Conservation (phyloP, 1,284 basidiomycete species). For the Pseudomicrostroma phylloplanum region DNA sequence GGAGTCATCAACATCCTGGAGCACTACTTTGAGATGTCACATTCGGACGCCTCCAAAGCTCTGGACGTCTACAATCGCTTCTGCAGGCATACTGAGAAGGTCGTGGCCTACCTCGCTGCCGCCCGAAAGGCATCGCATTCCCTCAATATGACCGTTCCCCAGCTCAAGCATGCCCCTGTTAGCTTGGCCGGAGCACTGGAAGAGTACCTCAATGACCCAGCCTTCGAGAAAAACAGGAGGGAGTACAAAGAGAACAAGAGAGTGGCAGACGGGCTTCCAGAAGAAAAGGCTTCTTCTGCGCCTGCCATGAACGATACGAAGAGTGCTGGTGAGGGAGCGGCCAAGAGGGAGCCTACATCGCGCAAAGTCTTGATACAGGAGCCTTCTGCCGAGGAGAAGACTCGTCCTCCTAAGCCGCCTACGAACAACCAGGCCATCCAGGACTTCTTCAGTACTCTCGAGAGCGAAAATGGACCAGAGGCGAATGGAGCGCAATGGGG, state of each 20-base stretch:
- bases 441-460: slow-evolving; percentile 90
- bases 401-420: slow-evolving; percentile 25
- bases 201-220: slow-evolving; percentile 90
- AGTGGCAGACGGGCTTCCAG: slow-evolving; percentile 60
- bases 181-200: slow-evolving; percentile 85
- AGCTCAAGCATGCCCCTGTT: slow-evolving; percentile 89
- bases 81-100: slow-evolving; percentile 85
- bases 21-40: slow-evolving; percentile 98
- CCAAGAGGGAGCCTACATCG: slow-evolving; percentile 19
- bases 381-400: slow-evolving; percentile 23
- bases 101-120: slow-evolving; percentile 88
- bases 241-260: slow-evolving; percentile 84
- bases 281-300: slow-evolving; percentile 11
- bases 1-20: slow-evolving; percentile 91
- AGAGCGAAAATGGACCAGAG: slow-evolving; percentile 62
- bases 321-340: slow-evolving; percentile 19
- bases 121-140: slow-evolving; percentile 87
- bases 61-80: slow-evolving; percentile 87
- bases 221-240: slow-evolving; percentile 86
- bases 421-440: slow-evolving; percentile 56
- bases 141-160: slow-evolving; percentile 86
- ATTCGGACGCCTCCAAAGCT: slow-evolving; percentile 77
- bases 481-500: slow-evolving; percentile 53
- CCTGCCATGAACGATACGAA: slow-evolving; percentile 17
- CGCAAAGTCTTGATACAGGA: slow-evolving; percentile 26